These are phyloP conservation scores for Austroboletus niveus DNA, from an alignment of 1,284 basidiomycete species.

Conservation along the genomic window DNA sequence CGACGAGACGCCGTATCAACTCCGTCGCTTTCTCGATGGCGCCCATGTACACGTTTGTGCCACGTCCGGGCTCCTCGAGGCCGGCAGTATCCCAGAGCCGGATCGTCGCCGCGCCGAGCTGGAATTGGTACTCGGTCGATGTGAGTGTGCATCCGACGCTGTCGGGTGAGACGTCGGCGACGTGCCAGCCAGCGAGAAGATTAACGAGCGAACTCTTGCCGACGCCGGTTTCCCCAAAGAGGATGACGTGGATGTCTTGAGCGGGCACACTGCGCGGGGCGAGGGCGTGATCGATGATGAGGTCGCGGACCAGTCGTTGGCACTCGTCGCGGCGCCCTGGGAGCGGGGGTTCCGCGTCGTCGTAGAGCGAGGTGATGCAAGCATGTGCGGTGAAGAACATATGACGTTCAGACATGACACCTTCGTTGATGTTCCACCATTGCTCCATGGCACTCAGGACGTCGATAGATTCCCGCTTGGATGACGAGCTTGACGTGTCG, in stretches of 20 bases:
- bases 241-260: conserved; percentile 25
- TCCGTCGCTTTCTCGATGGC: conserved; percentile 34
- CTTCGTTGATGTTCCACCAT: conserved; percentile 19
- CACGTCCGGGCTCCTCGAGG: conserved; percentile 33
- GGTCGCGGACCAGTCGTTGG: conserved; percentile 19
- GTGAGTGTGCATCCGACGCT: conserved; percentile 22
- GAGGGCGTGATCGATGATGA: conserved; percentile 24
- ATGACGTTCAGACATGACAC: neutral
- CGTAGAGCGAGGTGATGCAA: conserved; percentile 25
- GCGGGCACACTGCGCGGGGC: conserved; percentile 14
- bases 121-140: conserved; percentile 23
- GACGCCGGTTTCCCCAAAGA: conserved; percentile 22
- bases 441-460: conserved; percentile 20
- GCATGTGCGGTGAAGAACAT: conserved; percentile 22
- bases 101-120: conserved; percentile 18
- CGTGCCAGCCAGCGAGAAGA: conserved; percentile 27
- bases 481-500: neutral
- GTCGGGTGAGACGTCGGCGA: conserved; percentile 27
- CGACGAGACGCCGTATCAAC: conserved; percentile 29
- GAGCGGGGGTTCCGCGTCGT: conserved; percentile 19
- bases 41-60: conserved; percentile 20
- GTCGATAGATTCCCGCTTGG: conserved; percentile 4
- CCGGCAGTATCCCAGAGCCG: conserved; percentile 32
- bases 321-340: conserved; percentile 14
- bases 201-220: conserved; percentile 32